phyloP scores from a whole-genome alignment of 2,329 filamentous ascomycete species.

The Colletotrichum viniferum region DNA sequence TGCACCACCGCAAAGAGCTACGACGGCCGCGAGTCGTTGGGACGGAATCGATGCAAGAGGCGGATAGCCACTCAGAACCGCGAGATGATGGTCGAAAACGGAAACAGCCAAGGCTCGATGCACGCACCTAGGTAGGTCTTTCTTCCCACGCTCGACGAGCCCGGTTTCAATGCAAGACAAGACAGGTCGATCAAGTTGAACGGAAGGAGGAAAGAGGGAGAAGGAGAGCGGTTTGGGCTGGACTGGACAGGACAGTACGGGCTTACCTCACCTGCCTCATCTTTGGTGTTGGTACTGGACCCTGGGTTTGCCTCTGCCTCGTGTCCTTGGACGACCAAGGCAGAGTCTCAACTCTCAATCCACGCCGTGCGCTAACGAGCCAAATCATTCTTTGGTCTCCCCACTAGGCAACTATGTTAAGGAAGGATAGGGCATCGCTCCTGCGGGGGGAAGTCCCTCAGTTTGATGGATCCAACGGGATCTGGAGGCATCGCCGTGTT shows the following conservation, averaged over 20 bases:
- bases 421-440: background rate
- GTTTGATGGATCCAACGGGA: background rate
- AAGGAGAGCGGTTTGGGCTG: conserved; percentile 4
- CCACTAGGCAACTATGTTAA: background rate
- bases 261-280: background rate
- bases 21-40: conserved; percentile 4
- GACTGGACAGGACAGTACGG: background rate
- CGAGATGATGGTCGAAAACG: conserved; percentile 17
- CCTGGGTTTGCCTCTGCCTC: background rate
- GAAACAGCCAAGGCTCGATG: conserved; percentile 16
- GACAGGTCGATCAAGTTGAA: conserved; percentile 15
- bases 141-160: conserved; percentile 7
- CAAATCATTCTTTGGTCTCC: background rate
- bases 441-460: background rate
- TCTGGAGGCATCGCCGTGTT: background rate
- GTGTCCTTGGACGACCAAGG: background rate
- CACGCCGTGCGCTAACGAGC: background rate
- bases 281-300: background rate
- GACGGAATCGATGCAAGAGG: conserved; percentile 7
- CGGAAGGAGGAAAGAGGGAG: conserved; percentile 18
- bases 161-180: conserved; percentile 15
- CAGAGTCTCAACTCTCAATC: background rate
- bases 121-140: background rate
- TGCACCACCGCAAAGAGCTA: background rate
- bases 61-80: conserved; percentile 4